Conservation (phyloP, 2,329 filamentous ascomycete species). For the Chlorencoelia australis region DNA sequence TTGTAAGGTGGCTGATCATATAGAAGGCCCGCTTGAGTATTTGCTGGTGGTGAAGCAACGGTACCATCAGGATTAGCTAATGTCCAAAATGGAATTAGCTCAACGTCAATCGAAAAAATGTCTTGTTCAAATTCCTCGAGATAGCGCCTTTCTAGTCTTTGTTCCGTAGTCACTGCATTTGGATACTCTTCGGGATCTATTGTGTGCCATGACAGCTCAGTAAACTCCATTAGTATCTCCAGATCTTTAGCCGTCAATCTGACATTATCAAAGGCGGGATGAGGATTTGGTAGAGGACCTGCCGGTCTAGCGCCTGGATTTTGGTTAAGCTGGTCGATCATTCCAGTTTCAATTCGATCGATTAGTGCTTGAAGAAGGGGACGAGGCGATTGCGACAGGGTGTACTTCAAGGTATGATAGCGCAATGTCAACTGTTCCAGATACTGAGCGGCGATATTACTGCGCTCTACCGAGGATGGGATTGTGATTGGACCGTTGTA, state of each 20-base stretch:
- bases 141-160: not conserved
- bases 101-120: not conserved
- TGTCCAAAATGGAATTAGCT: not conserved
- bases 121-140: not conserved
- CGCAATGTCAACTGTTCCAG: not conserved
- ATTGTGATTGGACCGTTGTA: slow-evolving; percentile 17
- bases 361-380: slow-evolving; percentile 1
- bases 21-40: not conserved
- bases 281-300: not conserved
- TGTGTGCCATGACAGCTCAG: not conserved
- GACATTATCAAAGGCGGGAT: not conserved
- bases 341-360: slow-evolving; percentile 1
- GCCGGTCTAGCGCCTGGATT: no score
- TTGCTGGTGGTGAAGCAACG: not conserved
- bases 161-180: not conserved
- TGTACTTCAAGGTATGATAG: slow-evolving; percentile 1
- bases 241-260: not conserved
- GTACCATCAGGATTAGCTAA: not conserved
- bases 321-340: no score
- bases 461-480: slow-evolving; percentile 4
- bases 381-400: not conserved
- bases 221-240: not conserved
- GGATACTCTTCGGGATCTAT: not conserved
- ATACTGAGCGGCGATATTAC: slow-evolving; percentile 5
- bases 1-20: not conserved